These are phyloP conservation scores for Neonectria ditissima DNA, from an alignment of 2,329 filamentous ascomycete genomes.

Conservation along the genomic window DNA sequence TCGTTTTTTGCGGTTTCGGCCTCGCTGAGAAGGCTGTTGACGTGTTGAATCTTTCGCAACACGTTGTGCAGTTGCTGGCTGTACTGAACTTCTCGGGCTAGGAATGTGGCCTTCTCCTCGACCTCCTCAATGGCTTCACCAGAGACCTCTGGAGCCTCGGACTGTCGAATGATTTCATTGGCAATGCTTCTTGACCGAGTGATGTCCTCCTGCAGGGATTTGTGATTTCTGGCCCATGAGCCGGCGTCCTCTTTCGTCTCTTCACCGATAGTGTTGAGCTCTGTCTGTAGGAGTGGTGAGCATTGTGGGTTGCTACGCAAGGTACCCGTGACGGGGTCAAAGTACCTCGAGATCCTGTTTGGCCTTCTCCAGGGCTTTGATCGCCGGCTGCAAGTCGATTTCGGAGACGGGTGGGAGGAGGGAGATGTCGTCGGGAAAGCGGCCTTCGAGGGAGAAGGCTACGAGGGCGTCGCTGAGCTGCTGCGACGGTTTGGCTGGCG, in stretches of 20 bases:
- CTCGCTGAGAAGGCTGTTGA: constrained; percentile 70
- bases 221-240: constrained; percentile 87
- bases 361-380: constrained; percentile 52
- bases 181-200: constrained; percentile 82
- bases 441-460: constrained; percentile 54
- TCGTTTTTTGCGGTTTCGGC: constrained; percentile 70
- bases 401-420: constrained; percentile 52
- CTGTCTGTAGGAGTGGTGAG: constrained; percentile 53
- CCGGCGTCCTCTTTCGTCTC: constrained; percentile 84
- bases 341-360: constrained; percentile 56
- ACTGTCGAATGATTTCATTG: constrained; percentile 81
- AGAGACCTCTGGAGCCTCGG: constrained; percentile 71
- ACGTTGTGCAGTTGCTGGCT: constrained; percentile 66
- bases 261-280: constrained; percentile 81
- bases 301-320: constrained; percentile 21
- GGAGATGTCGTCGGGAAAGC: constrained; percentile 56
- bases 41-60: constrained; percentile 64
- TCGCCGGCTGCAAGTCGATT: constrained; percentile 54
- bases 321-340: constrained; percentile 9
- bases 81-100: constrained; percentile 69
- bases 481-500: constrained; percentile 43
- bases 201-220: constrained; percentile 87
- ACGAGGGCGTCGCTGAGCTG: constrained; percentile 56
- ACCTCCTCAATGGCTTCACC: constrained; percentile 66
- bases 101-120: constrained; percentile 66